These are phyloP conservation scores for Lactarius vividus DNA, from an alignment of 768 basidiomycete genomes.

Conservation along the genomic window DNA sequence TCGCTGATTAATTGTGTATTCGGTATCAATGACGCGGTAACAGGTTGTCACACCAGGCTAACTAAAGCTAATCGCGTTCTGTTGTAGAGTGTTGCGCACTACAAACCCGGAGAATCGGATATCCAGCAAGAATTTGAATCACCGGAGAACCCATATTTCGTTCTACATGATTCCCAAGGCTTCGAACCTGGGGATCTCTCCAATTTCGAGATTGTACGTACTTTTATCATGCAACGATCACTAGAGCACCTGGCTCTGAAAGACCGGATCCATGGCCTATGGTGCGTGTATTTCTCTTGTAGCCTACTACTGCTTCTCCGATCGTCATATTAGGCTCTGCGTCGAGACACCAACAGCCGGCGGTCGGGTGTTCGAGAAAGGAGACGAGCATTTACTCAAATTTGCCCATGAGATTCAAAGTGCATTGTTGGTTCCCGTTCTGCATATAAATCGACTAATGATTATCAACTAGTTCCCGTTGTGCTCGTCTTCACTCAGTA, in stretches of 20 bases:
- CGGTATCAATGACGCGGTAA: not conserved
- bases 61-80: not conserved
- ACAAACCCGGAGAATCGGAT: not conserved
- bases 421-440: not conserved
- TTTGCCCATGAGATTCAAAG: not conserved
- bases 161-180: not conserved
- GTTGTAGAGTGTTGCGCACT: not conserved
- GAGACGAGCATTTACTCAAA: not conserved
- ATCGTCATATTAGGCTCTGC: not conserved
- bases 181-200: not conserved
- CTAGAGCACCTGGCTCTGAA: not conserved
- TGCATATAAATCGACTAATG: not conserved
- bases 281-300: not conserved
- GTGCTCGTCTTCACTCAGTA: not conserved
- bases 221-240: no score
- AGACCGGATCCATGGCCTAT: not conserved
- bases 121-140: not conserved
- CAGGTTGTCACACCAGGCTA: no score
- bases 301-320: not conserved
- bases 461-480: not conserved
- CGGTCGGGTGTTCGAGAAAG: not conserved
- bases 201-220: not conserved
- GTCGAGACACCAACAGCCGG: not conserved
- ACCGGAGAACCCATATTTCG: not conserved
- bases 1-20: not conserved